Evolutionary conservation across 2,329 filamentous ascomycete species (phyloP), one percentile per base, ranked within the genome.

Genomic region (Aspergillus udagawae): DNA sequence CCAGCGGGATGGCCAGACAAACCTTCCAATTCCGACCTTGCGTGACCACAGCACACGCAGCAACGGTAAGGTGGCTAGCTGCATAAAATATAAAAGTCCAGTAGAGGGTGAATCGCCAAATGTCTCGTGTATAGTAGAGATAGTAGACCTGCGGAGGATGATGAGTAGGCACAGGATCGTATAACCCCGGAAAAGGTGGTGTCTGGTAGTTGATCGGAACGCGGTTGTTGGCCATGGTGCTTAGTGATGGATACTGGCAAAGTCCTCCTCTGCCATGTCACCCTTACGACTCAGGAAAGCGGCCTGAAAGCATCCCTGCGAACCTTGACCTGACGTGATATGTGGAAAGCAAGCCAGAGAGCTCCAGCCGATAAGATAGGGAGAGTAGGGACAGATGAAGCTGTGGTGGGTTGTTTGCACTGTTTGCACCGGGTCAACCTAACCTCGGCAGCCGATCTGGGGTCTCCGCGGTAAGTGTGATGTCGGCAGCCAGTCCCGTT

Each of bases 61-160:
- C 86, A 2, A 88, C 89, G 35, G 86, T 81, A 20, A 92, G 67
- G 71, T 96, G 91, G 60, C 92, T 89, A 21, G 85, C 80, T 35
- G 83, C 86, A 66, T 90, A 93, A 63, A 91, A 84, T 29, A 96
- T 85, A 41, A 95, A 75, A 0, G 91, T 96, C 92, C 92, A 97
- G 70, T 87, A 83, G 17, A 94, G 76, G 1, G 91, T 96, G 73
- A 94, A 96, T 62, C 88, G 87, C 87, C 91, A 93, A 55, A 95
- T 90, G 69, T 96, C 91, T 58, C 75, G 72, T 2, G 90, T 81
- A 67, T 88, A 82, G 78, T 90, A 93, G 64, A 96, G 86, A 66
- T 87, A 87, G 60, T 77, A 76, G 35, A 81, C 76, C 41, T 84
- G 83, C 58, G 82, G 44, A 47, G 44, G 82, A 48, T 82, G 77